Evolutionary conservation across 2,329 filamentous ascomycete genomes (phyloP), one percentile per base, ranked within the genome.

Genomic region (Zymoseptoria passerinii): DNA sequence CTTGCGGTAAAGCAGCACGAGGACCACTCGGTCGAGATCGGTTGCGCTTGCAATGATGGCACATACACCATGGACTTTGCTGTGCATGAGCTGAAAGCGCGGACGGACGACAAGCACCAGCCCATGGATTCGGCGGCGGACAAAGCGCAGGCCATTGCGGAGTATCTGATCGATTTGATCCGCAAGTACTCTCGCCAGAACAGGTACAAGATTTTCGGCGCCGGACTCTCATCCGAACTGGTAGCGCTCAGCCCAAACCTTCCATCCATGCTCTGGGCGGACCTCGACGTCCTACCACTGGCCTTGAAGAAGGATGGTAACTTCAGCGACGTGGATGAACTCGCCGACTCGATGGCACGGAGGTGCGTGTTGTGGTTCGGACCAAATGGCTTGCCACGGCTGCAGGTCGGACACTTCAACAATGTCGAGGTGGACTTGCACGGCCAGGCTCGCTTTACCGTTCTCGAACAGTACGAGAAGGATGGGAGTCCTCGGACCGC

Each of bases 351-450:
- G 0, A 88, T 92, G 82, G 86, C 86, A 1, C 80, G 89, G 61
- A 92, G 91, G 76, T 90, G 87, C 70, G 80, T 91, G 61, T 82
- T 85, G 85, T 88, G 73, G 73, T 92, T 91, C 66, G 88, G 88
- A 0, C 89, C 89, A 0, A 86, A 83, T 19, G 79, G 87, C 50
- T 81, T 84, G 50, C 88, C 89, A 2, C 77, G 89, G 10, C 76
- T 91, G 5, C 74, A 78, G 60, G 80, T 91, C 28, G 86, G 84
- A 52, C 86, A 82, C 71, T 78, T 81, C 53, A 88, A 88, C 40
- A 73, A 82, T 52, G 88, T 91, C 10, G 83, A 88, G 71, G 87
- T 88, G 1, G 88, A 91, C 66, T 80, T 81, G 16, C 82, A 80
- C 8, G 86, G 84, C 70, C 81, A 80, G 57, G 84, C 86, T 10